Evolutionary conservation across 106 monocot genomes (phyloP).

Genomic region (Ottelia alismoides): DNA sequence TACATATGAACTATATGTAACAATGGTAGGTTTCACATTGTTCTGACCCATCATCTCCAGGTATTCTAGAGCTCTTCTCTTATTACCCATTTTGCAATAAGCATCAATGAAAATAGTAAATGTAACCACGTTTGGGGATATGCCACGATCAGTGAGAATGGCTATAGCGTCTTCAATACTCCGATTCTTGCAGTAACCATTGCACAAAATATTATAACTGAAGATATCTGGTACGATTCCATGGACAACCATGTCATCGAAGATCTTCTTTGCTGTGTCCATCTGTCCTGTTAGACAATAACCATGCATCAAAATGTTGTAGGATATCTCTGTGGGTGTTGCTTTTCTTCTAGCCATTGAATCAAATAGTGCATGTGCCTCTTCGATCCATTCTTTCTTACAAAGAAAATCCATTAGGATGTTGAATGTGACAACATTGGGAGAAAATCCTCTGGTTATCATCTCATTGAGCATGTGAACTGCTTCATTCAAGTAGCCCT

Average conservation of each 20-base stretch:
- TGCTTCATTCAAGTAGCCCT: constrained; percentile 6
- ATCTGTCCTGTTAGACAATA: constrained; percentile 11
- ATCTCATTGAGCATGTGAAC: constrained; percentile 22
- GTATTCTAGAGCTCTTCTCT: neutral
- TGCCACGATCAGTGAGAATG: neutral
- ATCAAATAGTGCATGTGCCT: constrained; percentile 16
- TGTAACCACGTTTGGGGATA: constrained; percentile 15
- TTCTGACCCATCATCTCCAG: constrained; percentile 1
- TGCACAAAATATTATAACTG: constrained; percentile 15
- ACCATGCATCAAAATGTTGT: constrained; percentile 15
- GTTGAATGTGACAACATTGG: constrained; percentile 15
- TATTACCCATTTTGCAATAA: constrained; percentile 1
- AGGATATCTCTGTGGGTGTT: neutral
- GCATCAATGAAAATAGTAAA: constrained; percentile 12
- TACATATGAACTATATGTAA: constrained; percentile 7
- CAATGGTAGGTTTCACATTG: neutral
- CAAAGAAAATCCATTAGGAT: constrained; percentile 19
- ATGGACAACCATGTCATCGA: neutral
- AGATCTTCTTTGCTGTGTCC: neutral
- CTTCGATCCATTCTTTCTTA: constrained; percentile 11
- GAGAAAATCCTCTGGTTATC: constrained; percentile 10
- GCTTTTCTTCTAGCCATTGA: constrained; percentile 10
- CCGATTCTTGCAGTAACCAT: constrained; percentile 13
- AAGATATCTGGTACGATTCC: constrained; percentile 7
- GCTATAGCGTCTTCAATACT: constrained; percentile 6